Evolutionary conservation across 495 filamentous ascomycete species (phyloP), one percentile per base, ranked within the genome.

Genomic region (Aspergillus diversus): DNA sequence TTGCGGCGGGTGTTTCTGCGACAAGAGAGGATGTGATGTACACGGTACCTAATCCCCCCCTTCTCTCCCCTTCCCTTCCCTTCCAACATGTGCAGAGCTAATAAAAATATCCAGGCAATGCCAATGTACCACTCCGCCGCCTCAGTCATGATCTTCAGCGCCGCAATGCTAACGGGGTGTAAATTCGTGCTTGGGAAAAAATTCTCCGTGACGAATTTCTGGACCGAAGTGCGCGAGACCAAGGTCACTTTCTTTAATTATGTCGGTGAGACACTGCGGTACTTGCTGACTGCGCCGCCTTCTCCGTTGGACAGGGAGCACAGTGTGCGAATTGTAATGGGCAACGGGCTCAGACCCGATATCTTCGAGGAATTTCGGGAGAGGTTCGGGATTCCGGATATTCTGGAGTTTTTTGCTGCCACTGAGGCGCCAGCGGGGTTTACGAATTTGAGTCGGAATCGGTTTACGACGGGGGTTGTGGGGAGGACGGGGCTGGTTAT

Each of bases 301-400:
- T 17, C 33, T 6, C 55, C 55, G 0, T 34, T 42, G 5, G 55
- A 57, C n/a, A 33, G 55, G 6, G 33, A 57, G 5, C 55, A 57
- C 12, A 12, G 9, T 7, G 21, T 57, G 13, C 55, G 39, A 5
- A 27, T 57, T 1, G 55, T 42, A 1, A 89, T 90, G 50, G 92
- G 92, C 8, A 96, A 95, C 67, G 92, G 92, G 16, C 74, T 96
- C 13, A 83, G 92, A 0, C 90, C 90, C 1, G 92, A 96, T 65
- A 85, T 95, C 16, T 96, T 92, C 91, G 80, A 88, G 5, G 74
- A 72, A 4, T 94, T 96, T 77, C 88, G 89, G 69, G 79, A 86
- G 31, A 89, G 92, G 43, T 96, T 95, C 72, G 86, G 82, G 35
- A 89, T 96, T 60, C 75, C 84, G 4, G 82, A 81, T 2, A 85